A percentile compares a stretch with the other conserved stretches of the same genome.
These are phyloP conservation scores for Gloeopeniophorella convolvens DNA, from an alignment of 768 basidiomycete species.

Conservation along the genomic window DNA sequence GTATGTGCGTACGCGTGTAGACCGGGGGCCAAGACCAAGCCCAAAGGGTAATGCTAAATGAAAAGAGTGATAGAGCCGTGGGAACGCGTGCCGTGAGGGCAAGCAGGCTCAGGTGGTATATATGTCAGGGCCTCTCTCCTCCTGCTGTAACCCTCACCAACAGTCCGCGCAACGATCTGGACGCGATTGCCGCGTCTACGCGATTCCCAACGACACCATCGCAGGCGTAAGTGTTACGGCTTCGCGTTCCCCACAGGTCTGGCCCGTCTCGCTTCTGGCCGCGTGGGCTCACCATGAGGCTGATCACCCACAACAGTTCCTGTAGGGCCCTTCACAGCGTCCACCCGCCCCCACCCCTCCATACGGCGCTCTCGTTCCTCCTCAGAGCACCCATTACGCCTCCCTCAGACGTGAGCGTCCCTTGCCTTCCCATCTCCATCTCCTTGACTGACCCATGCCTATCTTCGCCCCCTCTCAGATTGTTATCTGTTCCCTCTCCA, in stretches of 20 bases:
- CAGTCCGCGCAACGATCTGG: background rate
- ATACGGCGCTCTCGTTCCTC: constrained; percentile 7
- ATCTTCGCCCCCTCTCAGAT: background rate
- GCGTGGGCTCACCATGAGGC: constrained; percentile 22
- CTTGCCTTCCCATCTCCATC: background rate
- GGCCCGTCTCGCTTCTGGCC: constrained; percentile 18
- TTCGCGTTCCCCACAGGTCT: constrained; percentile 11
- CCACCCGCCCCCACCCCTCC: constrained; percentile 12
- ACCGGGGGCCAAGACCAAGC: background rate
- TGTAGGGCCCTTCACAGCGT: constrained; percentile 10
- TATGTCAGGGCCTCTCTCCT: constrained; percentile 2
- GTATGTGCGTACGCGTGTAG: too few relatives aligned
- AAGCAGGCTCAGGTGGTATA: too few relatives aligned
- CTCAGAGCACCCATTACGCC: constrained; percentile 6
- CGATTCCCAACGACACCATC: background rate
- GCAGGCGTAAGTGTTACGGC: constrained; percentile 2
- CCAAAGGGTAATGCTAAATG: too few relatives aligned
- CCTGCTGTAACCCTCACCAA: background rate
- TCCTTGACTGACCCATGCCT: background rate
- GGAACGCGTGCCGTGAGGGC: background rate
- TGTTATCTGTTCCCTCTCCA: constrained; percentile 5
- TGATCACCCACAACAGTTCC: constrained; percentile 12
- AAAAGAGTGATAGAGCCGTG: constrained; percentile 18
- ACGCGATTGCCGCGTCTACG: background rate
- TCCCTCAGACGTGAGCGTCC: constrained; percentile 6